These are phyloP conservation scores for Craspedostauros australis DNA, from an alignment of 108 stramenopile genomes.

Conservation along the genomic window DNA sequence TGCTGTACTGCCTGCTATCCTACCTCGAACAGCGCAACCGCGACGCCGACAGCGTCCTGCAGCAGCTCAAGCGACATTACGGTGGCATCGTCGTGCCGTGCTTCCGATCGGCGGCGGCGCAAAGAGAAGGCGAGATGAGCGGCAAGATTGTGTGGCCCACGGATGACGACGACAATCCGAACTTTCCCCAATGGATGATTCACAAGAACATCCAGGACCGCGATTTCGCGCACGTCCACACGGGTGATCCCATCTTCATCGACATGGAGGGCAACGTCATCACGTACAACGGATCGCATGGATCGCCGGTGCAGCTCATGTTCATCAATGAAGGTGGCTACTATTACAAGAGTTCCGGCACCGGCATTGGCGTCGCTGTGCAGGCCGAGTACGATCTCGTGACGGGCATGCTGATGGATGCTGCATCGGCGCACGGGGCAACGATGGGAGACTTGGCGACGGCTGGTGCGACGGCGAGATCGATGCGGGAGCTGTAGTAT, in stretches of 20 bases:
- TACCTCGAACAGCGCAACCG: constrained; percentile 54
- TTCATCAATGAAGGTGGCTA: constrained; percentile 89
- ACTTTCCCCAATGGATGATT: constrained; percentile 52
- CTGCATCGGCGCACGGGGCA: too few relatives aligned
- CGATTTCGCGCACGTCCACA: constrained; percentile 44
- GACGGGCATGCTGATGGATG: constrained; percentile 33
- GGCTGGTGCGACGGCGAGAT: too few relatives aligned
- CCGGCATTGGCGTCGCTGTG: constrained; percentile 68
- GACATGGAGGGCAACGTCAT: constrained; percentile 51
- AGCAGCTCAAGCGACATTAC: constrained; percentile 14
- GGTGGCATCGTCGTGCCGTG: too few relatives aligned
- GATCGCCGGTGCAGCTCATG: constrained; percentile 55
- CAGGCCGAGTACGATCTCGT: constrained; percentile 44
- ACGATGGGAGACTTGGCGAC: too few relatives aligned
- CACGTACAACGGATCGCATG: constrained; percentile 77
- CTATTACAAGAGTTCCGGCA: constrained; percentile 72
- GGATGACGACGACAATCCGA: constrained; percentile 41
- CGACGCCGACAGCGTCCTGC: too few relatives aligned
- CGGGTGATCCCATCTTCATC: constrained; percentile 74
- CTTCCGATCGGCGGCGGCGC: constrained; percentile 68
- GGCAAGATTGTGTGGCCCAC: constrained; percentile 73
- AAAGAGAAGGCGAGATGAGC: constrained; percentile 60
- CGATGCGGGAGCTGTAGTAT: too few relatives aligned
- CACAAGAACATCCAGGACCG: constrained; percentile 72
- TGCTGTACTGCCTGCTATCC: constrained; percentile 51